Base-by-base conservation (phyloP, 345 rosid genomes). In the Acer negundo region DNA sequence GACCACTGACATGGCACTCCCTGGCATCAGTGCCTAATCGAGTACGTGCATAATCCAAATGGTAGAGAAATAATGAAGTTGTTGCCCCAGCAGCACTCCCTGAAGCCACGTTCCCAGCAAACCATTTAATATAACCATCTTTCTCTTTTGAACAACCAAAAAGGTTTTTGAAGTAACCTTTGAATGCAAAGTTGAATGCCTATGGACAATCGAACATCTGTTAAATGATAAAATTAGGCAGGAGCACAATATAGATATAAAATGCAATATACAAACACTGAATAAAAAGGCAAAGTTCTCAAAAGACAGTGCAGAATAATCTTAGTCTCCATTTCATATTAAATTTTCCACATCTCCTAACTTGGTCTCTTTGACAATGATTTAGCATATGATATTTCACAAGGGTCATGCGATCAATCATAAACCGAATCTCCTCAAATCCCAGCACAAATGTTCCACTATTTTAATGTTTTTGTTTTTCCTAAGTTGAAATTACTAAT, bases 21-120 rank as follows among this genome's bases (percentile, higher is more conserved):
- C 83, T 89, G 38, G 91, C 89, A 86, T 96, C 98, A 26, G 97
- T 94, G 15, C 90, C 99, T 62, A 94, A 88, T 28, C 98, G 89
- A 0, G 97, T 94, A 63, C 97, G 86, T 4, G 92, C 97, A 74
- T 92, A 96, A 83, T 94, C 99, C 75, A 96, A 82, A 87, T 96
- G 99, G 76, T 96, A 96, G 3, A 96, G 81, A 65, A 96, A 86
- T 78, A 91, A 72, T 0, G 97, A 91, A 58, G 94, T 92, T 24
- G 92, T 92, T 64, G 98, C 98, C 61, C 99, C 98, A 76, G 97
- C 99, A 65, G 99, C 99, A 85, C 99, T 94, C 55, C 98, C 99
- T 3, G 97, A 92, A 74, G 98, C 97, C 46, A 94, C 80, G 28
- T 96, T 96, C 31, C 97, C 95, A 51, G 90, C 85, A 86, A 96